Evolutionary conservation across 148 eudicot species (phyloP), one percentile per base, ranked within the genome.

Genomic region (Gaultheria prostrata): DNA sequence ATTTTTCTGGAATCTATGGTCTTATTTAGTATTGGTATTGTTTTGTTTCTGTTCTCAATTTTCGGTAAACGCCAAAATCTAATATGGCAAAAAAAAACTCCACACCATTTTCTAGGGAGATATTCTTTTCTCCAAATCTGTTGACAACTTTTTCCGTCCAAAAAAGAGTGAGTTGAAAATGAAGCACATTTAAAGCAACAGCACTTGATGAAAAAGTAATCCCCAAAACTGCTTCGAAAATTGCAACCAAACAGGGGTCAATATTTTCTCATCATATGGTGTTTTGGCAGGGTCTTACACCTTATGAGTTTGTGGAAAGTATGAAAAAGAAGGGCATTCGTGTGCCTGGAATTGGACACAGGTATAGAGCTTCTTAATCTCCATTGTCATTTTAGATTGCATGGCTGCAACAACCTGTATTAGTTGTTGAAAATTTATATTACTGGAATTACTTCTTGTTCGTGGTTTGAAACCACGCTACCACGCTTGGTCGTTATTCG

Each of bases 291-390:
- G 86, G 88, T 88, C 93, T 96, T 85, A 89, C 97, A 6, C 94
- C 99, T 24, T 96, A 94, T 84, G 95, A 96, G 87, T 96, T 94
- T 84, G 99, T 96, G 6, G 99, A 96, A 88, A 86, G 91, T 83
- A 96, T 96, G 99, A 96, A 96, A 92, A 96, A 94, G 91, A 94
- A 93, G 90, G 99, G 99, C 32, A 94, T 96, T 85, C 98, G 99
- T 86, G 99, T 96, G 78, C 99, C 99, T 72, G 99, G 99, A 82
- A 96, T 96, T 80, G 99, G 99, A 81, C 99, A 96, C 95, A 96
- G 99, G 98, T 96, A 80, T 77, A 46, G 57, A 69, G 30, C 35
- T 77, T n/a, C 65, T 72, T 77, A 7, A 43, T 43, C 67, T 26
- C 48, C 78, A 59, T 3, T 26, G 2, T 79, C 4, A 20, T 54